Base-by-base conservation (phyloP, 805 yeast genomes). In the Wickerhamiella occidentalis region DNA sequence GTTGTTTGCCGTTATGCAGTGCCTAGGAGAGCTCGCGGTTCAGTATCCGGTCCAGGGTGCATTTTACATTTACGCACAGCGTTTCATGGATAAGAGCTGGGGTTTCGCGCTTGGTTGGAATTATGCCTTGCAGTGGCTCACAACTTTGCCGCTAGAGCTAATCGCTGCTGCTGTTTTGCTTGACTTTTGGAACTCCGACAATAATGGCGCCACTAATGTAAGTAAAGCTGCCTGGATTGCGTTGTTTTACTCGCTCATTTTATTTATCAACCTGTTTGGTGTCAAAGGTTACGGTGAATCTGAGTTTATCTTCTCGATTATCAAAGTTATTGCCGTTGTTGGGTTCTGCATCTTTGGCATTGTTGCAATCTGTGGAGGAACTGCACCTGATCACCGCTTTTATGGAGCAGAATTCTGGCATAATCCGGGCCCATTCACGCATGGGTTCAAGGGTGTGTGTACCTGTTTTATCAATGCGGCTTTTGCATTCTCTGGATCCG, bases 71-170 rank as follows among this genome's bases (percentile, higher is more conserved):
- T 77, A 71, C 62, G 74, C 79, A 48, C 69, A 76, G 45, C 68
- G 83, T 55, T 73, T 79, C 55, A 68, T 79, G 47, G 83, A 79
- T 52, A 78, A 78, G 4, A 72, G 80, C 2, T 69, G 79, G 61
- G 83, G 83, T 1, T 78, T 79, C 56, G 77, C 84, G 19, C 75
- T 79, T 59, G 83, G 80, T 21, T 78, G 82, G 83, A 78, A 79
- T 60, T 80, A 80, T 57, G 74, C 76, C 49, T 58, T 79, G 51
- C 80, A 77, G 60, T 76, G 77, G 76, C 64, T 79, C 18, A 75
- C 78, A 45, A 71, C 77, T 25, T 67, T 79, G 49, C 85, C 86
- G 0, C 64, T 79, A 48, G 86, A 80, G 59, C 67, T 80, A 49
- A 78, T 76, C 33, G 77, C 81, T 6, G 75, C 78, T 3, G 70